Evolutionary conservation across 2,329 filamentous ascomycete species (phyloP), one percentile per base, ranked within the genome.

Genomic region (Cytospora piceae): DNA sequence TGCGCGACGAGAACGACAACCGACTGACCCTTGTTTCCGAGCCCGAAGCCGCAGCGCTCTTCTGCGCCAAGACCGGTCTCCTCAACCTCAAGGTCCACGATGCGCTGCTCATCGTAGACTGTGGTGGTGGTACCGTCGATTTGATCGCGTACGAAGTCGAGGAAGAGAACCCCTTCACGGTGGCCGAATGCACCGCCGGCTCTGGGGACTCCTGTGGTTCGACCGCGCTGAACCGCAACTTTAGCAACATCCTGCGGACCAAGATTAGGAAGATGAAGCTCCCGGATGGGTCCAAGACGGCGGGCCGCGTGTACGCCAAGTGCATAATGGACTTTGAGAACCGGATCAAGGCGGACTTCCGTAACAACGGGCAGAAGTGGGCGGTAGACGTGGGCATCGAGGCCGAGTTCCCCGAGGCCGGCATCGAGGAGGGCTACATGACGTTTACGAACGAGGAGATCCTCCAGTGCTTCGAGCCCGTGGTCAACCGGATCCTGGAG

Each of bases 311-410:
- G 63, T 98, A 98, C 78, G 94, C 94, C 71, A 98, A 98, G 82
- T 98, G 94, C 78, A 98, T 99, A 79, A 98, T 98, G 94, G 95
- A 99, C 80, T 99, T 99, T 74, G 95, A 99, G 83, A 98, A 98
- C 86, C 86, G 95, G 77, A 97, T 99, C 86, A 99, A 99, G 85
- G 95, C 95, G 58, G 95, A 98, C 78, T 99, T 99, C 89, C 89
- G 95, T 70, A 98, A 98, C 82, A 98, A 97, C 78, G 94, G 94
- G 58, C 94, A 98, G 79, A 98, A 98, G 79, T 98, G 95, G 95
- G 95, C 95, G 54, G 94, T 98, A 24, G 95, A 99, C 76, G 95
- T 99, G 58, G 95, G 95, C 75, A 98, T 99, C 73, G 95, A 99
- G 82, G 93, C 94, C 53, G 95, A 98, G 75, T 98, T 96, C 81